Base-by-base conservation (phyloP, 2,329 filamentous ascomycete species). In the Penicillium sp. region DNA sequence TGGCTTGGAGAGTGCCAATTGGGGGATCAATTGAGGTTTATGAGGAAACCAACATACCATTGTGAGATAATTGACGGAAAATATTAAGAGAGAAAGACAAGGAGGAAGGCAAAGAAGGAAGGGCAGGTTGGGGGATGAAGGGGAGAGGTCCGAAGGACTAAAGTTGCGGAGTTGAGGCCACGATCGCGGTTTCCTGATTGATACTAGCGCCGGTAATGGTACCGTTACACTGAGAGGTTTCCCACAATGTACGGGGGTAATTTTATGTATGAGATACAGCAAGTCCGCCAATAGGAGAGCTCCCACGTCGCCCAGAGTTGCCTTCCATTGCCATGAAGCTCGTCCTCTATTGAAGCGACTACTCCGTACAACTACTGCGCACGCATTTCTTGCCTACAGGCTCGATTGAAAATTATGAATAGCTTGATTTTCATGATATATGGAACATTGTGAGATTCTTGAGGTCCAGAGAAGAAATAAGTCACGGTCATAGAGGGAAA, bases 81-180 rank as follows among this genome's bases (percentile, higher is more conserved):
- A 24, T 49, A 58, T 43, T 50, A 22, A 22, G 56, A 59, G 57
- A 37, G 55, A 55, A 54, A 50, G 60, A 56, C 39, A 59, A 50
- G 35, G 53, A 46, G 50, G 57, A 56, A 55, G 41, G 56, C 59
- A 61, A 36, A 52, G 56, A 52, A 56, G 18, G 44, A 44, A 54
- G 58, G 54, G 55, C 51, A 51, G 55, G 47, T 56, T 57, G 53
- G 61, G 61, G 50, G 50, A 24, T 60, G 55, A 54, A 60, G 54
- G 59, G 60, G 59, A 53, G 59, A 56, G 40, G 60, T 44, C 41
- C 40, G 24, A 46, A 10, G 7, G 31, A 31, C 7, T 9, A 31
- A 63, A 60, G 60, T 65, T 65, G 63, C 60, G 66, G 65, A 66
- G 66, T 63, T 67, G 66, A 68, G 66, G 66, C 66, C 66, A 68